Percentiles rank a stretch among this genome's conserved stretches.
Conservation (phyloP, 306 rosid genomes). For the Myrica gale region DNA sequence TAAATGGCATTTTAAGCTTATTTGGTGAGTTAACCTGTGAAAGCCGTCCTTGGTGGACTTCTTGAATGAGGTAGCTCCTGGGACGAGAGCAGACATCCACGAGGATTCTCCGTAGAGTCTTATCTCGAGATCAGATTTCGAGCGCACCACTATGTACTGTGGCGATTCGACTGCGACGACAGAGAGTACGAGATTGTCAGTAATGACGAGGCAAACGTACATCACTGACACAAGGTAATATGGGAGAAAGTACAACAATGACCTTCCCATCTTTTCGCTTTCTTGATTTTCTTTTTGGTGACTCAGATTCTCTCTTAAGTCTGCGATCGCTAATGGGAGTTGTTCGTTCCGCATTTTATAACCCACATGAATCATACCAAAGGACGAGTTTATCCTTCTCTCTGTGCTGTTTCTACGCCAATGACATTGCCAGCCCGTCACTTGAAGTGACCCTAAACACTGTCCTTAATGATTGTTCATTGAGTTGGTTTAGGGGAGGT, state of each 20-base stretch:
- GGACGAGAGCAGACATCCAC: slow-evolving; percentile 63
- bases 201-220: slow-evolving; percentile 13
- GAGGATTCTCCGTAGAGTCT: slow-evolving; percentile 61
- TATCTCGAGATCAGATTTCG: slow-evolving; percentile 66
- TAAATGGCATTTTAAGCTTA: neutral
- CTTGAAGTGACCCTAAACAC: no score
- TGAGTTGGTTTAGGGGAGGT: no score
- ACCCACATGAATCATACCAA: no score
- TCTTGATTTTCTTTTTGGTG: neutral
- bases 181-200: neutral
- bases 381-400: no score
- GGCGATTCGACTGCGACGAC: slow-evolving; percentile 56
- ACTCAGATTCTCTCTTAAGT: no score
- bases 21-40: slow-evolving; percentile 52
- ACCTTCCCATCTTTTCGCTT: slow-evolving; percentile 32
- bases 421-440: no score
- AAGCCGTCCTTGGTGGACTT: slow-evolving; percentile 63
- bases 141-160: slow-evolving; percentile 39
- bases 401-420: no score
- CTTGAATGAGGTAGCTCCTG: slow-evolving; percentile 47
- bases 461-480: no score
- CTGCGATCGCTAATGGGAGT: no score
- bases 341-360: no score
- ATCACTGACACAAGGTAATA: slow-evolving; percentile 25
- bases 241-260: slow-evolving; percentile 8